phyloP scores from a whole-genome alignment of 1,284 basidiomycete genomes.

The Bjerkandera adusta region DNA sequence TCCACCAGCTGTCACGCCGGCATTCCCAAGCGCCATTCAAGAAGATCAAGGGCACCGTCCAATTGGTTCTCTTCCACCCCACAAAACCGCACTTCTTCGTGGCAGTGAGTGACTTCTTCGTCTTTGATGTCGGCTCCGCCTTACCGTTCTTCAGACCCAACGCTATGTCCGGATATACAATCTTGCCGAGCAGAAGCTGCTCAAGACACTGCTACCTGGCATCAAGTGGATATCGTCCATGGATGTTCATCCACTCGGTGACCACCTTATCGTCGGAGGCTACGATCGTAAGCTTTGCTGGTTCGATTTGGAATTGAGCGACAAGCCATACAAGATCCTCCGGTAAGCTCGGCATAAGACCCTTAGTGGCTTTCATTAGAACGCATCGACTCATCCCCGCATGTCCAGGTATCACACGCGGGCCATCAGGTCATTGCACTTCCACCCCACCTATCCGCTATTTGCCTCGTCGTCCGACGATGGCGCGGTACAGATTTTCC shows the following conservation, averaged over 20 bases:
- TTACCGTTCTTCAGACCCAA: conserved; percentile 65
- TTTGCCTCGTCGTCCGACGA: conserved; percentile 97
- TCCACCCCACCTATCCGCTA: conserved; percentile 93
- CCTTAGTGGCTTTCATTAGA: not conserved
- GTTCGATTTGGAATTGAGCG: conserved; percentile 97
- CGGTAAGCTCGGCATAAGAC: conserved; percentile 50
- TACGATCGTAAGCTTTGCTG: conserved; percentile 98
- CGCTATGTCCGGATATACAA: conserved; percentile 97
- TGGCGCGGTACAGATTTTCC: conserved; percentile 96
- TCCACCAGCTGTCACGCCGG: conserved; percentile 92
- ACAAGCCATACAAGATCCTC: conserved; percentile 95
- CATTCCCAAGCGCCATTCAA: conserved; percentile 98
- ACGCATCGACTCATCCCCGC: conserved; percentile 9
- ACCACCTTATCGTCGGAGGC: conserved; percentile 95
- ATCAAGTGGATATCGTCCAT: conserved; percentile 97
- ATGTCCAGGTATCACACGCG: conserved; percentile 81
- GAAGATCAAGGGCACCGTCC: conserved; percentile 88
- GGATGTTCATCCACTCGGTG: conserved; percentile 94
- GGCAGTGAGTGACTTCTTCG: conserved; percentile 59
- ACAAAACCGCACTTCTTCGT: conserved; percentile 95
- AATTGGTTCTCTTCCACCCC: conserved; percentile 94
- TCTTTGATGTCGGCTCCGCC: not conserved
- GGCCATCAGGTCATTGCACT: conserved; percentile 89
- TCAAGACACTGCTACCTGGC: conserved; percentile 92
- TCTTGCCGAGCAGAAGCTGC: conserved; percentile 87